Percentiles rank a stretch among this genome's conserved stretches.
Conservation (phyloP, 2,329 filamentous ascomycete genomes). For the Pseudocercospora crystallina region DNA sequence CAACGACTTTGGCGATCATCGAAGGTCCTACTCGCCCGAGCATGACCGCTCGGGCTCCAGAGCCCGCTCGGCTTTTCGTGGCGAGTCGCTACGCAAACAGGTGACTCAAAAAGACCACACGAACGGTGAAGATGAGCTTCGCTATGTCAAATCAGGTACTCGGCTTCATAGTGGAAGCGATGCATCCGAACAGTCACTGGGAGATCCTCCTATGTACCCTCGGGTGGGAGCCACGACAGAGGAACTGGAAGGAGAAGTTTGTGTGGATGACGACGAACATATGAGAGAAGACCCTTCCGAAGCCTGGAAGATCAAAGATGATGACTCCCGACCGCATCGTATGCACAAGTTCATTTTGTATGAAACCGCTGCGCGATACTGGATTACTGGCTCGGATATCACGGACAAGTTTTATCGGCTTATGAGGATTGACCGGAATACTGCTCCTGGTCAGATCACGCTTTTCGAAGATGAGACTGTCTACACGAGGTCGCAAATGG, state of each 20-base stretch:
- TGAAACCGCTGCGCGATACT: conserved; percentile 90
- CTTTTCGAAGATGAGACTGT: conserved; percentile 94
- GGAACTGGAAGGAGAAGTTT: conserved; percentile 25
- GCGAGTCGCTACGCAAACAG: conserved; percentile 7
- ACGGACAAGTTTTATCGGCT: conserved; percentile 86
- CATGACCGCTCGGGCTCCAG: conserved; percentile 13
- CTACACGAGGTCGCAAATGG: conserved; percentile 90
- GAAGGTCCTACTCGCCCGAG: conserved; percentile 20
- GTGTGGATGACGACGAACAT: conserved; percentile 25
- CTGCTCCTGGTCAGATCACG: conserved; percentile 73
- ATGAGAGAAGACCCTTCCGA: conserved; percentile 19
- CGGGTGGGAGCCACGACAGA: conserved; percentile 31
- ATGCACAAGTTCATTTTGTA: conserved; percentile 99
- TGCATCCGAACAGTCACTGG: conserved; percentile 13
- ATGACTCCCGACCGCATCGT: conserved; percentile 26
- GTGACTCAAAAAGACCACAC: conserved; percentile 2
- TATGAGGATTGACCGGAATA: conserved; percentile 89
- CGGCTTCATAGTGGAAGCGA: conserved; percentile 9
- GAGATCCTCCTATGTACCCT: conserved; percentile 26
- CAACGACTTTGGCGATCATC: conserved; percentile 25
- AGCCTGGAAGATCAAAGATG: conserved; percentile 17
- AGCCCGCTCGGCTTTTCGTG: conserved; percentile 3
- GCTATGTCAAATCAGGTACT: conserved; percentile 4
- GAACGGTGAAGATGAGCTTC: conserved; percentile 2
- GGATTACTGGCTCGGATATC: conserved; percentile 89